Conservation (phyloP, 441 rosid genomes). For the Isatis lusitanica region DNA sequence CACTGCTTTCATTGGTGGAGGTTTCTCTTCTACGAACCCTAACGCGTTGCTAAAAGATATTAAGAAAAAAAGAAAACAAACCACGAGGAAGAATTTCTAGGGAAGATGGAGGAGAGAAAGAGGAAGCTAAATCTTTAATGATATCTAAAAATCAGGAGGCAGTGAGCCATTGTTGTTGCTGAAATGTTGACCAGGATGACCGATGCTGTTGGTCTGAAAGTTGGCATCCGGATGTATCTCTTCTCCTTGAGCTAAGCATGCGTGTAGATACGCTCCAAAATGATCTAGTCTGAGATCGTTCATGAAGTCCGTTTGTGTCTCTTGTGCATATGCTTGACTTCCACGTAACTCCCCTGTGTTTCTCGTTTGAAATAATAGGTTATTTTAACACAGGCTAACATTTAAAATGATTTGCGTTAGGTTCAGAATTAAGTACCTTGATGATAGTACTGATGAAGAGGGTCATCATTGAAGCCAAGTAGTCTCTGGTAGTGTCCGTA, state of each 20-base stretch:
- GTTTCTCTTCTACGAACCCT: no score
- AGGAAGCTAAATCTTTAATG: not conserved
- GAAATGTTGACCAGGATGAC: not conserved
- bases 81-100: not conserved
- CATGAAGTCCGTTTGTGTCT: not conserved
- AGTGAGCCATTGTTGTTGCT: not conserved
- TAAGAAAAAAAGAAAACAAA: not conserved
- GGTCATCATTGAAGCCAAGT: not conserved
- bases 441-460: not conserved
- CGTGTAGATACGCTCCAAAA: not conserved
- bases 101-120: not conserved
- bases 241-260: not conserved
- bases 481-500: not conserved
- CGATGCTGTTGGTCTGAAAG: not conserved
- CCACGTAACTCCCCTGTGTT: not conserved
- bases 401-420: not conserved
- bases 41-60: no score
- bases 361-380: not conserved
- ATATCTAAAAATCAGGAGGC: not conserved
- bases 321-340: constrained; percentile 1
- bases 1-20: no score
- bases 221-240: not conserved
- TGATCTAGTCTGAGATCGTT: not conserved
- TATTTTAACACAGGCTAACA: not conserved
- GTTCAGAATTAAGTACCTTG: constrained; percentile 12